Percentiles rank a stretch among this genome's conserved stretches.
Conservation (phyloP, 768 basidiomycete genomes). For the Collybia sp. region DNA sequence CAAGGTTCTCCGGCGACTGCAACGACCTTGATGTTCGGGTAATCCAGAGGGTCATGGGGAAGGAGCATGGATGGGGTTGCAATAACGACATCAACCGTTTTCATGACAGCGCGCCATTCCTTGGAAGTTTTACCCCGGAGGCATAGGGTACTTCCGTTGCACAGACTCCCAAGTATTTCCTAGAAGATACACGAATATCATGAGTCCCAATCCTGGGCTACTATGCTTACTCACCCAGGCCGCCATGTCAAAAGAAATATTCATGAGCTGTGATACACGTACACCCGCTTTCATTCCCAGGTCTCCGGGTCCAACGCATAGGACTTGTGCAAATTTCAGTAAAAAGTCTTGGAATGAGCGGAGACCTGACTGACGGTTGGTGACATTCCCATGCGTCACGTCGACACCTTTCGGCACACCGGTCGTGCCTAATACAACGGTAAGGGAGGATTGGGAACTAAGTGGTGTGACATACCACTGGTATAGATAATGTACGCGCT, state of each 20-base stretch:
- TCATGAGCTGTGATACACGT: constrained; percentile 55
- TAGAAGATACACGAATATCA: constrained; percentile 35
- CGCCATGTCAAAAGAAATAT: constrained; percentile 65
- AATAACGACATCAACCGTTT: constrained; percentile 47
- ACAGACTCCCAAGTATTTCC: constrained; percentile 49
- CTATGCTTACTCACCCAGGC: constrained; percentile 40
- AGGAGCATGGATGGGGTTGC: constrained; percentile 49
- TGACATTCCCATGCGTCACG: constrained; percentile 56
- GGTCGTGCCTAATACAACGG: constrained; percentile 36
- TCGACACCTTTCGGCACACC: constrained; percentile 58
- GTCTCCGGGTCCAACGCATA: constrained; percentile 46
- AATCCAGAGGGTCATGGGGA: constrained; percentile 42
- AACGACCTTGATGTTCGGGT: constrained; percentile 45
- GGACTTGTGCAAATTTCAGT: constrained; percentile 17
- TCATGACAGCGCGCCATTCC: constrained; percentile 47
- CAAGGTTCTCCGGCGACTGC: constrained; percentile 51
- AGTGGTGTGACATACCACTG: constrained; percentile 35
- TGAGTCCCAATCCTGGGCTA: constrained; percentile 27
- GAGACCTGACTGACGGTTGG: constrained; percentile 34
- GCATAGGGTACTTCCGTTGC: constrained; percentile 49
- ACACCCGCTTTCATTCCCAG: constrained; percentile 52
- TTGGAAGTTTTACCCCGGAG: constrained; percentile 45
- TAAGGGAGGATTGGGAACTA: neutral
- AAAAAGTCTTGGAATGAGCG: constrained; percentile 1
- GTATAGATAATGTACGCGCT: constrained; percentile 60